A percentile compares a stretch with the other conserved stretches of the same genome.
phyloP scores from a whole-genome alignment of 441 rosid genomes.

The Jatropha podagrica region DNA sequence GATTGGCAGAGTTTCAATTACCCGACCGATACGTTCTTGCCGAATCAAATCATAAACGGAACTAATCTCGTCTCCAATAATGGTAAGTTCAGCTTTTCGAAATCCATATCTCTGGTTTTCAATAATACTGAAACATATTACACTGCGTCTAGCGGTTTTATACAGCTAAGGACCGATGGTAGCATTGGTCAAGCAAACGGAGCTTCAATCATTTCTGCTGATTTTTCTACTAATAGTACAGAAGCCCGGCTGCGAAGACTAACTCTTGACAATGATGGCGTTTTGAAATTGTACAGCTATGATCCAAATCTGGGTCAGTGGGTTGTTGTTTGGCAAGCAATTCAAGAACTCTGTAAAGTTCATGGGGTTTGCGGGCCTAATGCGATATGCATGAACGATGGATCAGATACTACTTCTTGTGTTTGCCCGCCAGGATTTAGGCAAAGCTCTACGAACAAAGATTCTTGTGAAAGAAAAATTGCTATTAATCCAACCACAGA shows the following conservation, averaged over 20 bases:
- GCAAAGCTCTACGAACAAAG: not conserved
- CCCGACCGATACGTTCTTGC: conserved; percentile 55
- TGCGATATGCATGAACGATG: conserved; percentile 52
- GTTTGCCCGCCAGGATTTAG: conserved; percentile 58
- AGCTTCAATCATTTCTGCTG: conserved; percentile 29
- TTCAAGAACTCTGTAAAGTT: conserved; percentile 51
- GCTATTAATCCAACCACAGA: not conserved
- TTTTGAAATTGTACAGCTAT: conserved; percentile 44
- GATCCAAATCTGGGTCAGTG: conserved; percentile 21
- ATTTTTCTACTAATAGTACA: conserved; percentile 39
- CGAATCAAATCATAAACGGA: conserved; percentile 31
- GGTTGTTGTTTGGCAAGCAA: conserved; percentile 52
- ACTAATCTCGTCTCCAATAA: conserved; percentile 33
- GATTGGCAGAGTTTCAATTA: conserved; percentile 42
- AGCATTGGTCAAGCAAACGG: conserved; percentile 19
- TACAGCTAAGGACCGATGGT: conserved; percentile 27
- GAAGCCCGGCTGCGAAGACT: conserved; percentile 31
- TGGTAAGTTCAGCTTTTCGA: conserved; percentile 37
- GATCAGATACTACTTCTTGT: conserved; percentile 36
- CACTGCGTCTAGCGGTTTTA: conserved; percentile 10
- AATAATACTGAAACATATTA: conserved; percentile 31
- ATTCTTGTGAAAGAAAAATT: conserved; percentile 39
- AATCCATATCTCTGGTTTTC: conserved; percentile 28
- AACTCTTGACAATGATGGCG: conserved; percentile 52
- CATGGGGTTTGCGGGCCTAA: conserved; percentile 56